Conservation (phyloP, 2,329 filamentous ascomycete species). For the Tolypocladium pustulatum region DNA sequence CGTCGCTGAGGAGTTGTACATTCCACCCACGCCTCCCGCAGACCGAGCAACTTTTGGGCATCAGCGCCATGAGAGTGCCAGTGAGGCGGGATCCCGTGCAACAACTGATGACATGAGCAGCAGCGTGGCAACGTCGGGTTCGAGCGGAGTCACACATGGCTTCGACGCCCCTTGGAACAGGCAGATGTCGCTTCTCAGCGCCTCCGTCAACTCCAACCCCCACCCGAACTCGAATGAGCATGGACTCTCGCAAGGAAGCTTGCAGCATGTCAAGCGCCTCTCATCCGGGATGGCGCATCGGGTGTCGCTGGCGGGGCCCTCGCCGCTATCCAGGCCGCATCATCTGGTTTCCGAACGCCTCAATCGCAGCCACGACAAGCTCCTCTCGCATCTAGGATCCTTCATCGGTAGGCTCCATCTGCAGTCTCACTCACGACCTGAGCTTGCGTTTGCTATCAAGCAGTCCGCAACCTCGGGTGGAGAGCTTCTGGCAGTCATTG, state of each 20-base stretch:
- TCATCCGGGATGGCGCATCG: conserved; percentile 58
- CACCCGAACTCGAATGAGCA: conserved; percentile 18
- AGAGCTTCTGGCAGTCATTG: conserved; percentile 67
- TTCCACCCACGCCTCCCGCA: conserved; percentile 54
- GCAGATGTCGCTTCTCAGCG: conserved; percentile 36
- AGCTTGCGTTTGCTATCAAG: conserved; percentile 72
- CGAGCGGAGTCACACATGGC: conserved; percentile 25
- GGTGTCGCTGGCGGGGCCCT: conserved; percentile 62
- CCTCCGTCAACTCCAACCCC: conserved; percentile 14
- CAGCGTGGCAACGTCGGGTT: conserved; percentile 22
- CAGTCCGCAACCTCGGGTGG: conserved; percentile 76
- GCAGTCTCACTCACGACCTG: conserved; percentile 80
- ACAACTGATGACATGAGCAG: conserved; percentile 19
- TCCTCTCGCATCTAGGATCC: conserved; percentile 81
- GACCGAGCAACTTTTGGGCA: conserved; percentile 42
- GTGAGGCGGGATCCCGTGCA: conserved; percentile 29
- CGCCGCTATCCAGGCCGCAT: conserved; percentile 50
- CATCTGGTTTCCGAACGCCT: conserved; percentile 78
- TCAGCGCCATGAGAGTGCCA: conserved; percentile 16
- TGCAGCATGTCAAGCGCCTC: conserved; percentile 30
- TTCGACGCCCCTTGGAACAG: conserved; percentile 26
- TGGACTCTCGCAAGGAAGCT: conserved; percentile 25
- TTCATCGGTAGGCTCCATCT: conserved; percentile 86
- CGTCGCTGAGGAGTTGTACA: conserved; percentile 44
- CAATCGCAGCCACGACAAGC: conserved; percentile 71